These are phyloP conservation scores for Cocos nucifera DNA, from an alignment of 176 grass and related monocot species.

Conservation along the genomic window DNA sequence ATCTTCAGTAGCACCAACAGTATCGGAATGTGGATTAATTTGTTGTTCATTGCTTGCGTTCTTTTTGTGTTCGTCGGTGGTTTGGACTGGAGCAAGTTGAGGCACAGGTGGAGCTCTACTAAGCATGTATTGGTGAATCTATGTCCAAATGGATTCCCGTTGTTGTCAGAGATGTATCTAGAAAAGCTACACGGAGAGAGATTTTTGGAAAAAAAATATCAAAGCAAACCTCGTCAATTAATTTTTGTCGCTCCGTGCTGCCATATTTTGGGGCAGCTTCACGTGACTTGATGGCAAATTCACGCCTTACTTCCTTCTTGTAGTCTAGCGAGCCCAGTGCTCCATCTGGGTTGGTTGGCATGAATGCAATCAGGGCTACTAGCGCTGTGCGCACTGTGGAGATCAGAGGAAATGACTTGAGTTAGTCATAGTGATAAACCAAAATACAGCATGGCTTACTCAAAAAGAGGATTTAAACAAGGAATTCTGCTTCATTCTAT, in stretches of 20 bases:
- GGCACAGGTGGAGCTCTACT: conserved; percentile 60
- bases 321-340: conserved; percentile 90
- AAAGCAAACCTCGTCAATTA: conserved; percentile 69
- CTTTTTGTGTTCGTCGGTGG: conserved; percentile 8
- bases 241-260: conserved; percentile 73
- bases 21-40: conserved; percentile 19
- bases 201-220: not conserved
- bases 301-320: conserved; percentile 77
- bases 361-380: conserved; percentile 93
- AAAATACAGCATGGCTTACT: too few species aligned
- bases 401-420: not conserved
- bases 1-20: conserved; percentile 9
- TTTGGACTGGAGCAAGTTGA: conserved; percentile 23
- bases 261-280: conserved; percentile 74
- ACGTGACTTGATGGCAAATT: conserved; percentile 73
- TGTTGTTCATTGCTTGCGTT: conserved; percentile 20
- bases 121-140: conserved; percentile 92
- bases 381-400: conserved; percentile 80
- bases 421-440: too few species aligned
- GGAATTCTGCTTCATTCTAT: too few species aligned
- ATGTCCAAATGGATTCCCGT: not conserved
- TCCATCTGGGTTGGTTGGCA: conserved; percentile 90
- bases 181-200: not conserved
- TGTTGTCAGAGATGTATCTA: too few species aligned
- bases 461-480: too few species aligned